Conservation (phyloP, 495 filamentous ascomycete genomes). For the Neurospora sp. region DNA sequence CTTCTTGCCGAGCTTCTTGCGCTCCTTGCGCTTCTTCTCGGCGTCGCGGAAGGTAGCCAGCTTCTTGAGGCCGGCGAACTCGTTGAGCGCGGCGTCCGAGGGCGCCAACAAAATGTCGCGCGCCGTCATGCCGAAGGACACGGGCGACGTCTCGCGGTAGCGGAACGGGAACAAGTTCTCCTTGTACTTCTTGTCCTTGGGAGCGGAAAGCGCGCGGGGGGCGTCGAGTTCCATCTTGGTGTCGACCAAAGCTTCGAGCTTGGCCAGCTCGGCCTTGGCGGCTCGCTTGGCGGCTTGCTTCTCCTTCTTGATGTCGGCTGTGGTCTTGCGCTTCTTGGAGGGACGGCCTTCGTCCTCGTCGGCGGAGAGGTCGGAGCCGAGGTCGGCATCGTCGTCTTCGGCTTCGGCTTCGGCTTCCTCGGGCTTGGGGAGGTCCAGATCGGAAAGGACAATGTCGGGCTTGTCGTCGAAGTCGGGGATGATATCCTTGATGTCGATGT, state of each 20-base stretch:
- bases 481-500: constrained; percentile 91
- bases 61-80: constrained; percentile 90
- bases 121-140: constrained; percentile 77
- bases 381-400: constrained; percentile 23
- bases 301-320: constrained; percentile 54
- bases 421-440: constrained; percentile 34
- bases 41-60: constrained; percentile 77
- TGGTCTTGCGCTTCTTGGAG: constrained; percentile 49
- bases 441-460: constrained; percentile 44
- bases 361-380: constrained; percentile 10
- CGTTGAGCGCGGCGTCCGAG: constrained; percentile 74
- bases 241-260: constrained; percentile 82
- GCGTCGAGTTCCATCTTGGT: constrained; percentile 64
- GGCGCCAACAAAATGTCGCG: constrained; percentile 83
- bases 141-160: constrained; percentile 89
- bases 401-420: constrained; percentile 26
- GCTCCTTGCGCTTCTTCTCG: constrained; percentile 80
- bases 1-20: constrained; percentile 85
- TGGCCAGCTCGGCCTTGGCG: constrained; percentile 65
- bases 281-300: constrained; percentile 60
- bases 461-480: constrained; percentile 73
- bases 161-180: constrained; percentile 47
- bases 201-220: constrained; percentile 40
- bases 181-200: constrained; percentile 11
- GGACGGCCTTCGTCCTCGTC: constrained; percentile 28